These are phyloP conservation scores for Peniophora sp. DNA, from an alignment of 1,284 basidiomycete species.

Conservation along the genomic window DNA sequence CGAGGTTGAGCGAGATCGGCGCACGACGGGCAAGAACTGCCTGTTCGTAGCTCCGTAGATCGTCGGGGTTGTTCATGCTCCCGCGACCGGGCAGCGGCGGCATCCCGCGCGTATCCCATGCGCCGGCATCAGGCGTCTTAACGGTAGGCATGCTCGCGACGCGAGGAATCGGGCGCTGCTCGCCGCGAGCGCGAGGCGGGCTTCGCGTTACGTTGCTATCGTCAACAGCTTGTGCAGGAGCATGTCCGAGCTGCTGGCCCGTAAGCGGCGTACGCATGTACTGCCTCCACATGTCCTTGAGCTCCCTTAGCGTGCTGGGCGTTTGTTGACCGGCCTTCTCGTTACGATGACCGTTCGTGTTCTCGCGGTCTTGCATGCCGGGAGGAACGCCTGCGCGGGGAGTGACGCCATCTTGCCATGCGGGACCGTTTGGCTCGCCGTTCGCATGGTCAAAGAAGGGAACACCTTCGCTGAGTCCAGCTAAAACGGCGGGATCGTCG, in stretches of 20 bases:
- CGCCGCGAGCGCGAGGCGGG: conserved; percentile 14
- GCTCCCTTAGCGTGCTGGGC: conserved; percentile 40
- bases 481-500: conserved; percentile 58
- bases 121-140: conserved; percentile 43
- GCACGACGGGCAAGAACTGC: conserved; percentile 62
- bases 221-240: conserved; percentile 9
- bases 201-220: conserved; percentile 9
- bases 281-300: conserved; percentile 68
- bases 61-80: conserved; percentile 35
- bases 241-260: conserved; percentile 26
- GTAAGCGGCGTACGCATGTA: conserved; percentile 66
- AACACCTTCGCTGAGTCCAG: conserved; percentile 45
- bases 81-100: not conserved
- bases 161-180: conserved; percentile 34
- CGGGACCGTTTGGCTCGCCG: conserved; percentile 9
- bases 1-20: conserved; percentile 43
- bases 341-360: not conserved
- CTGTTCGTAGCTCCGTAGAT: conserved; percentile 64
- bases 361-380: conserved; percentile 17
- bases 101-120: conserved; percentile 16
- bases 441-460: conserved; percentile 49
- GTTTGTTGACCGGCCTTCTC: conserved; percentile 28
- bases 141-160: conserved; percentile 59
- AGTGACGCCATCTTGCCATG: conserved; percentile 8
- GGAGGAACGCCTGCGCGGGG: conserved; percentile 12